phyloP scores from a whole-genome alignment of 140 eudicot genomes.

The Senecio squalidus region DNA sequence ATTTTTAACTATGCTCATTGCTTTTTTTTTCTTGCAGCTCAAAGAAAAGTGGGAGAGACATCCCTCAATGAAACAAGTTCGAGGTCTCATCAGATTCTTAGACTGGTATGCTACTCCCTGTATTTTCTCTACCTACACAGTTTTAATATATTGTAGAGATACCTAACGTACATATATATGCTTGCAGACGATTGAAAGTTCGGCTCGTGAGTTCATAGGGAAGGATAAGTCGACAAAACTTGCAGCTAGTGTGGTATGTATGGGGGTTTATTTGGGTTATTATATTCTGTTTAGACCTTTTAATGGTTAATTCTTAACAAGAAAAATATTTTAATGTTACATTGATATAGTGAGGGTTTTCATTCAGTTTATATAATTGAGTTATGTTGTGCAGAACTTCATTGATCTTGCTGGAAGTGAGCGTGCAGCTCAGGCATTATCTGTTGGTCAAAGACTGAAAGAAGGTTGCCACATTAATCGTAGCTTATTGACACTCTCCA shows the following conservation, averaged over 20 bases:
- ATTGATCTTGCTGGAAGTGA: slow-evolving; percentile 97
- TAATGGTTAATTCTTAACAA: background rate
- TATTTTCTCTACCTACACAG: background rate
- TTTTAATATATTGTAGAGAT: background rate
- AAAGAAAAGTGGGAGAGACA: slow-evolving; percentile 94
- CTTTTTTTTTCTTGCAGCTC: slow-evolving; percentile 44
- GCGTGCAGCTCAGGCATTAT: slow-evolving; percentile 92
- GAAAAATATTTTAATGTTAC: slow-evolving; percentile 4
- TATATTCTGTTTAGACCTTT: background rate
- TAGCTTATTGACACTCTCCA: slow-evolving; percentile 80
- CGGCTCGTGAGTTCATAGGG: slow-evolving; percentile 94
- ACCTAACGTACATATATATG: background rate
- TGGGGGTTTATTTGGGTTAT: background rate
- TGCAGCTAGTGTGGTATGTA: slow-evolving; percentile 89
- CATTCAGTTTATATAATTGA: background rate
- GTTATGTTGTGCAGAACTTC: slow-evolving; percentile 54
- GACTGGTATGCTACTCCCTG: slow-evolving; percentile 46
- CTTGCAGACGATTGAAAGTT: slow-evolving; percentile 94
- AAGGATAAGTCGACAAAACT: slow-evolving; percentile 88
- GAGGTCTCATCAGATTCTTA: slow-evolving; percentile 93
- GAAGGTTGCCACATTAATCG: slow-evolving; percentile 99
- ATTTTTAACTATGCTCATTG: background rate
- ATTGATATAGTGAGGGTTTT: background rate
- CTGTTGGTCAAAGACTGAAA: slow-evolving; percentile 85
- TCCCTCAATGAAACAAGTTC: slow-evolving; percentile 96